Base-by-base conservation (phyloP, 192 early-diverging fungal species). In the Cladochytrium replicatum region DNA sequence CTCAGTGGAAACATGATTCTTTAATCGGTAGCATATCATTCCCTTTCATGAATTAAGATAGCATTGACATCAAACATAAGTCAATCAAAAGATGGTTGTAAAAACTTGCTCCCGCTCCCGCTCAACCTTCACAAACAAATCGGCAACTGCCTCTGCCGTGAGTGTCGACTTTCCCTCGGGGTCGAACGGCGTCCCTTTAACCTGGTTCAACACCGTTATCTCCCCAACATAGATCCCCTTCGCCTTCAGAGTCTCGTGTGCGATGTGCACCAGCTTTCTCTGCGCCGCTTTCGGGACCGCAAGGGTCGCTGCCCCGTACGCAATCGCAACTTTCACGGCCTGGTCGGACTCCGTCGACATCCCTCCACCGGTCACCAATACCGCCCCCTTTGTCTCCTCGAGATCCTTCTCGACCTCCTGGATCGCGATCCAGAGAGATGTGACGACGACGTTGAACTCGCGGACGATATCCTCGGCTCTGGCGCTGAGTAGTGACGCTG, bases 191-290 rank as follows among this genome's bases (percentile, higher is more conserved):
- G n/a, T n/a, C n/a, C n/a, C n/a, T n/a, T n/a, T n/a, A n/a, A 63
- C 61, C 4, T 21, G 13, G n/a, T 31, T 43, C 23, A 47, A 2
- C 5, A 63, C 56, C 32, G 61, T 62, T 4, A 63, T 50, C 43
- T 63, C 61, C 6, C 59, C 61, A 24, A 32, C 58, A 54, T 43
- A 63, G 26, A 63, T 45, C 4, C 61, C 61, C 40, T 58, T 45
- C 29, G 24, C 11, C 23, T 52, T 50, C 50, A 63, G 37, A 13
- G 31, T 41, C 6, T 43, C 21, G 61, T 63, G 48, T 22, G 61
- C 45, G 8, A 64, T 5, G 41, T 32, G 32, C 37, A 64, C 59
- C 0, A 39, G 11, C 38, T 63, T 63, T 5, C 61, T 25, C 31
- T 55, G 50, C 11, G 61, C 55, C 8, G 61, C 61, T 39, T 64